Evolutionary conservation across 495 filamentous ascomycete genomes (phyloP), one percentile per base, ranked within the genome.

Genomic region (Cenococcum geophilum): DNA sequence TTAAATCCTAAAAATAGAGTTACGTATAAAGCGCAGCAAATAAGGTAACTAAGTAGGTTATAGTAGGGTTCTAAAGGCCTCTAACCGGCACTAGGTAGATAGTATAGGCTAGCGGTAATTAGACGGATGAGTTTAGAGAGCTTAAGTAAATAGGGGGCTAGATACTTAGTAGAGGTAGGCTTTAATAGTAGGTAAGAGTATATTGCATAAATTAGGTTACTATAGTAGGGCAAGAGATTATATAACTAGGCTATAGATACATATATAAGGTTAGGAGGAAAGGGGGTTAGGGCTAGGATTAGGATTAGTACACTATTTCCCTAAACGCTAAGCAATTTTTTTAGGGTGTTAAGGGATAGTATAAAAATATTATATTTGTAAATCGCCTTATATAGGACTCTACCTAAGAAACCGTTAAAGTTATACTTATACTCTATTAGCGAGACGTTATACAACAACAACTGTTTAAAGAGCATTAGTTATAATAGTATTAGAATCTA

Each of bases 21-120:
- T 49, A 14, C 22, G 45, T 49, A 14, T 22, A 14, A n/a, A 18
- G 23, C n/a, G 51, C n/a, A 27, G 51, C 51, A 27, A 55, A 55
- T 55, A 20, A 55, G 51, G 51, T 32, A 20, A 27, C 51, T 20
- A n/a, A 11, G 51, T 55, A n/a, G 51, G 51, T 36, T 20, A n/a
- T 20, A 10, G 51, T 55, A 20, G 18, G 45, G 18, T 22, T 20
- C 45, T 18, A 6, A 6, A 32, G 27, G 27, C 27, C 22, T 8
- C 45, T 49, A 14, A 14, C 45, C 14, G 45, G 22, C 45, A 22
- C 9, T 22, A 1, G 45, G 16, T 49, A 14, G 45, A 22, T 49
- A 14, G 22, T 18, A 14, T 18, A 22, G 18, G 45, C 45, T 49
- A 14, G 16, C 45, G 45, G 9, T 49, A 14, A 49, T 49, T 49